Conservation (phyloP, 371 early-diverging fungal genomes). For the Capniomyces stellatus region DNA sequence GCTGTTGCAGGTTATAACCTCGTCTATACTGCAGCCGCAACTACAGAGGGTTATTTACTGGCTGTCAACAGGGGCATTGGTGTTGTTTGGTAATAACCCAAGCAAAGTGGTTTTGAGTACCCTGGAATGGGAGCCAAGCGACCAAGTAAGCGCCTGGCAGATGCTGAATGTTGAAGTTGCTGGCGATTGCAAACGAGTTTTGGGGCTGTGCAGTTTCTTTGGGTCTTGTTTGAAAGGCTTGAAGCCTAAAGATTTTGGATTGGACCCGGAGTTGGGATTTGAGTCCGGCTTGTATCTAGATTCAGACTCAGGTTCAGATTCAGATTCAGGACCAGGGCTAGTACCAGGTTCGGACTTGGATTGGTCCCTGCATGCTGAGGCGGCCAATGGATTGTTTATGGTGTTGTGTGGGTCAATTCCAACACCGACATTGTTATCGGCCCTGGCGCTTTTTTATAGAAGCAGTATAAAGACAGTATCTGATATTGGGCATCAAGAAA, state of each 20-base stretch:
- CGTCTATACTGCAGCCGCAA: constrained; percentile 19
- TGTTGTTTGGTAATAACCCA: constrained; percentile 8
- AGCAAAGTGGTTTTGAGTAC: neutral
- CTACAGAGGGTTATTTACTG: constrained; percentile 11
- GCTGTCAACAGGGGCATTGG: constrained; percentile 5
- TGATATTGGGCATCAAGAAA: no score
- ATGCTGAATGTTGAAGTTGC: constrained; percentile 10
- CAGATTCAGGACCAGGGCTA: neutral
- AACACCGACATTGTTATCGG: no score
- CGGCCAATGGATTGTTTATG: neutral
- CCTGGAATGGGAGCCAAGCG: constrained; percentile 18
- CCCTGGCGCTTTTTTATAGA: no score
- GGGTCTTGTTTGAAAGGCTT: no score
- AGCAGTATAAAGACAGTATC: no score
- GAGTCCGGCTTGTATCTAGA: no score
- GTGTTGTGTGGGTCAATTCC: neutral
- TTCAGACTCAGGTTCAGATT: neutral
- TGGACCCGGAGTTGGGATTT: no score
- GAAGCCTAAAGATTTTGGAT: no score
- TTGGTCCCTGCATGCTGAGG: constrained; percentile 1
- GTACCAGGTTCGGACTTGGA: neutral
- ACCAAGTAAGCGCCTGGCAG: constrained; percentile 25
- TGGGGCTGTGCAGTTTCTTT: no score
- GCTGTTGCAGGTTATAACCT: constrained; percentile 7
- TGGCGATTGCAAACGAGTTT: no score